Evolutionary conservation across 495 filamentous ascomycete genomes (phyloP).

Genomic region (Cercophora newfieldiana): DNA sequence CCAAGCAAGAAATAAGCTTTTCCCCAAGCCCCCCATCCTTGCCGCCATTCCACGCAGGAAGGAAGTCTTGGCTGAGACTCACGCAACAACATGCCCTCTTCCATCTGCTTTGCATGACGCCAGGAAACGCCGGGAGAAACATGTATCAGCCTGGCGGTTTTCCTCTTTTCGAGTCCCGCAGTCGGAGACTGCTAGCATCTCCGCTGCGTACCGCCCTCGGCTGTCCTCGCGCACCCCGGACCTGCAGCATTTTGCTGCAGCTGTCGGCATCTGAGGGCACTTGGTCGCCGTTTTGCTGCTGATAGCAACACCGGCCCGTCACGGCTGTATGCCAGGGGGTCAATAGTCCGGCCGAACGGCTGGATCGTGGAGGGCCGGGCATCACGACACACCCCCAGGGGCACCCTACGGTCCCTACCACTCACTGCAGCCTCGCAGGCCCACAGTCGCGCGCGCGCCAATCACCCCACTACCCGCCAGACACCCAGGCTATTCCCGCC

Average conservation of each 20-base stretch:
- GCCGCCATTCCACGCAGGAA: background rate
- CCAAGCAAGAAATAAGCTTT: conserved; percentile 14
- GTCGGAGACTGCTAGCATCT: background rate
- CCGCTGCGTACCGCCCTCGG: background rate
- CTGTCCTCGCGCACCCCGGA: background rate
- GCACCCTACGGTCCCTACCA: background rate
- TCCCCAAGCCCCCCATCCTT: conserved; percentile 12
- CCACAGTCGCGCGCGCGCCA: background rate
- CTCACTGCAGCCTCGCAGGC: background rate
- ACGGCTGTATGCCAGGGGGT: conserved; percentile 21
- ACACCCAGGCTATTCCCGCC: background rate
- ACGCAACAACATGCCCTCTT: background rate
- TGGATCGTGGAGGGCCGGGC: background rate
- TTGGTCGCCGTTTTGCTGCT: background rate
- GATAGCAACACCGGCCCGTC: conserved; percentile 27
- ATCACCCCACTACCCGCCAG: conserved; percentile 5
- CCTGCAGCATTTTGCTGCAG: conserved; percentile 8
- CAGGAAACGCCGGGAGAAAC: background rate
- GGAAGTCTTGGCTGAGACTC: conserved; percentile 3
- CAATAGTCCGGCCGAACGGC: conserved; percentile 21
- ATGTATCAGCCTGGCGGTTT: background rate
- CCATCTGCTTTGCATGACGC: background rate
- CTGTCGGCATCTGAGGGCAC: conserved; percentile 12
- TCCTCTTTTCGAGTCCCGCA: background rate
- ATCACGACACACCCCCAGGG: background rate